Evolutionary conservation across 768 basidiomycete species (phyloP).

Genomic region (Myochromella boudieri): DNA sequence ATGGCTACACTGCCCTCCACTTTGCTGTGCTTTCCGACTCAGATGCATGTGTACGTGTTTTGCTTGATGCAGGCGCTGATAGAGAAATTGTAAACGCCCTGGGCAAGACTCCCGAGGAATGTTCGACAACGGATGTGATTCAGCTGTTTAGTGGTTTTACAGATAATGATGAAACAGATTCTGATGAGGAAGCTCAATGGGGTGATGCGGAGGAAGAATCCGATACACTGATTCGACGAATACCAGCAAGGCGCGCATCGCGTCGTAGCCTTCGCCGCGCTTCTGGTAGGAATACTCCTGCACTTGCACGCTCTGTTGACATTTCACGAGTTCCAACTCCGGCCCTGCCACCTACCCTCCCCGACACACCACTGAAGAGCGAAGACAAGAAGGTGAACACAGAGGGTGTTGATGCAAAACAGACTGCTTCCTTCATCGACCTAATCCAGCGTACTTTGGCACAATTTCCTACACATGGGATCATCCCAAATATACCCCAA

Average conservation of each 20-base stretch:
- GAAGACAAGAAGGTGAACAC: slow-evolving; percentile 24
- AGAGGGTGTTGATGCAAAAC: slow-evolving; percentile 40
- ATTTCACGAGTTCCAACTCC: slow-evolving; percentile 33
- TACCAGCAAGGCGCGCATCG: slow-evolving; percentile 30
- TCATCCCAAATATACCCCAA: slow-evolving; percentile 45
- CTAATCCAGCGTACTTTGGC: slow-evolving; percentile 75
- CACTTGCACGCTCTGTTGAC: slow-evolving; percentile 24
- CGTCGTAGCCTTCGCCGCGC: slow-evolving; percentile 32
- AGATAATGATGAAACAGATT: slow-evolving; percentile 22
- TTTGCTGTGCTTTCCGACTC: slow-evolving; percentile 74
- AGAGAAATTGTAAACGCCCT: slow-evolving; percentile 69
- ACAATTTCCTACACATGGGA: slow-evolving; percentile 55
- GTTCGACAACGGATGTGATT: slow-evolving; percentile 39
- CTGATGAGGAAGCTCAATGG: slow-evolving; percentile 58
- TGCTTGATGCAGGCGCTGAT: slow-evolving; percentile 83
- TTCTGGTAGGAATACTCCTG: slow-evolving; percentile 28
- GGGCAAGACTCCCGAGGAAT: slow-evolving; percentile 70
- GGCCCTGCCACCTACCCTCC: slow-evolving; percentile 16
- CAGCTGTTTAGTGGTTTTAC: no score
- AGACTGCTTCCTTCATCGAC: slow-evolving; percentile 57
- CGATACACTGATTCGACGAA: slow-evolving; percentile 37
- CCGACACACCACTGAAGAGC: slow-evolving; percentile 14
- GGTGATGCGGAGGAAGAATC: slow-evolving; percentile 73
- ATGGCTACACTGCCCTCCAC: slow-evolving; percentile 89
- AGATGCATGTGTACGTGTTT: slow-evolving; percentile 57